A percentile compares a stretch with the other conserved stretches of the same genome.
phyloP scores from a whole-genome alignment of 192 early-diverging fungal species.

The Coemansia sp. region DNA sequence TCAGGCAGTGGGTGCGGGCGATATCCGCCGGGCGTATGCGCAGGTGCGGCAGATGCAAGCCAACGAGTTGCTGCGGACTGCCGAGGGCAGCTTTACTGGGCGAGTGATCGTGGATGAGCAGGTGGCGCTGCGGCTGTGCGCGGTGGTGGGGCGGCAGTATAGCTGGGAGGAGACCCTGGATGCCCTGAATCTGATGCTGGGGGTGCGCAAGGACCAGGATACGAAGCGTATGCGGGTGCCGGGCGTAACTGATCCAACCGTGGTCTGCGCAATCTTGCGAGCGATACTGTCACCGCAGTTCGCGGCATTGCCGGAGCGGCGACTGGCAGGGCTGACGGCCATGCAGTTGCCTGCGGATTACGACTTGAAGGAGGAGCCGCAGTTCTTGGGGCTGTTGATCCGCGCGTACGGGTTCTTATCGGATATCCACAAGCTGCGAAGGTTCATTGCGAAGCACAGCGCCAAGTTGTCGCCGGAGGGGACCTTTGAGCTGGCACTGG shows the following conservation, averaged over 20 bases:
- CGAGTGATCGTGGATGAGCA: slow-evolving; percentile 13
- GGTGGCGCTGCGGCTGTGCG: slow-evolving; percentile 8
- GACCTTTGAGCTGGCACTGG: slow-evolving; percentile 18
- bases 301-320: slow-evolving; percentile 17
- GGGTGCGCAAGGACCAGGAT: slow-evolving; percentile 4
- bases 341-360: slow-evolving; percentile 30
- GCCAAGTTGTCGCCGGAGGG: not conserved
- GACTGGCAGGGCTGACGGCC: slow-evolving; percentile 31
- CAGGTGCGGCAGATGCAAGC: slow-evolving; percentile 3
- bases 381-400: not conserved
- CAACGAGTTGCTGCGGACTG: not conserved
- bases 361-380: not conserved
- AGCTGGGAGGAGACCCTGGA: slow-evolving; percentile 26
- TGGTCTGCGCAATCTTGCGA: not conserved
- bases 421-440: not conserved
- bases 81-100: not conserved
- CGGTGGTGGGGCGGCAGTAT: slow-evolving; percentile 1
- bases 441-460: no score
- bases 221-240: not conserved
- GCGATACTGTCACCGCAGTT: slow-evolving; percentile 18
- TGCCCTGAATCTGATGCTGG: slow-evolving; percentile 21
- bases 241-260: not conserved
- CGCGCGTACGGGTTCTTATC: slow-evolving; percentile 31
- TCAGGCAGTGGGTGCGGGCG: no score
- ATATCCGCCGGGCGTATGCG: slow-evolving; percentile 11